Evolutionary conservation across 352 stramenopile species (phyloP), one percentile per base, ranked within the genome.

Genomic region (Pythium rishiriense): DNA sequence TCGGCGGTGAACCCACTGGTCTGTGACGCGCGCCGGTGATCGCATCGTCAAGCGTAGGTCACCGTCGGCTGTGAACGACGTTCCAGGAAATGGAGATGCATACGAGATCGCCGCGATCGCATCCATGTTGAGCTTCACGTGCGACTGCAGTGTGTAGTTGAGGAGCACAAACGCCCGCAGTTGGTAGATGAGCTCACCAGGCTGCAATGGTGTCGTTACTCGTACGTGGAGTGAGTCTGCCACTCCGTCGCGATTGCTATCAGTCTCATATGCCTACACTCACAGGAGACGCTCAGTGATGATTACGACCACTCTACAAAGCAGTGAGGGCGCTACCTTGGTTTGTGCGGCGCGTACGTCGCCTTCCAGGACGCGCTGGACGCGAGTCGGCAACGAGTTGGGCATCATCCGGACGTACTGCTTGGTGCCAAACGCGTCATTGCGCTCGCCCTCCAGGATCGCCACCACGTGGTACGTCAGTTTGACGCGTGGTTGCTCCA

Each of bases 81-180:
- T 52, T 9, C 73, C 78, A 14, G 73, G 53, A 21, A 89, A 50
- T 19, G 67, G 58, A 14, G 72, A 87, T 9, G 68, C 68, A 57
- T 83, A 61, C 6, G 66, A 73, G 50, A 73, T 62, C 24, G 78
- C 66, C 2, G 74, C 75, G 14, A 91, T 7, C 6, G 74, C 74
- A 50, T 94, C 83, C 78, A 94, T 93, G 28, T 80, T 86, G 22
- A 95, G 48, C 47, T 78, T 74, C 7, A 68, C 77, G 31, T 78
- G 74, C 24, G 62, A 73, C 62, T 78, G 54, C 11, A 93, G 58
- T 12, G 81, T 83, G 60, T 76, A 87, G 72, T 89, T 76, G 45
- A 93, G 80, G 21, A 90, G 62, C 3, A 79, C 70, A n/a, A 89
- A 31, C 4, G 81, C 50, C 7, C 68, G 75, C 17, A 80, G 70